These are phyloP conservation scores for Xylaria digitata DNA, from an alignment of 2,329 filamentous ascomycete species.

Conservation along the genomic window DNA sequence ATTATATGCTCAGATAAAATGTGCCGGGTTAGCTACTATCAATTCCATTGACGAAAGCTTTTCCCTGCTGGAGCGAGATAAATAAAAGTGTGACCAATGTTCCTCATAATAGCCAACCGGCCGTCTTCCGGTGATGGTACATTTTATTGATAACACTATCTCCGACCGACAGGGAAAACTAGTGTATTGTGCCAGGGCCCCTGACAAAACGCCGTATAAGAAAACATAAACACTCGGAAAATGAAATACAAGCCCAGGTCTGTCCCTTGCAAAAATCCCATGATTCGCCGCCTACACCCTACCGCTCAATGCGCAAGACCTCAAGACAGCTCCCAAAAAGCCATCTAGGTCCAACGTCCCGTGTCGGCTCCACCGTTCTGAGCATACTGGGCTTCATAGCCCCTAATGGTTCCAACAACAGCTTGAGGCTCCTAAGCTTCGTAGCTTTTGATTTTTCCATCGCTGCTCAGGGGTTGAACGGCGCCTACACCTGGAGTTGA, in stretches of 20 bases:
- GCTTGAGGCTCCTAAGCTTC: slow-evolving; percentile 48
- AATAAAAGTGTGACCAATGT: background rate
- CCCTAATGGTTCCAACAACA: slow-evolving; percentile 63
- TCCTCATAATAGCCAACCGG: slow-evolving; percentile 4
- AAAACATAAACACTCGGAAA: slow-evolving; percentile 21
- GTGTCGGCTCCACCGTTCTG: too few species aligned
- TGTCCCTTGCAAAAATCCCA: slow-evolving; percentile 30
- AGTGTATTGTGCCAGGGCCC: slow-evolving; percentile 27
- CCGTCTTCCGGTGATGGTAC: slow-evolving; percentile 39
- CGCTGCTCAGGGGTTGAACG: slow-evolving; percentile 66
- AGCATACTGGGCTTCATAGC: slow-evolving; percentile 61
- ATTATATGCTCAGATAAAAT: background rate
- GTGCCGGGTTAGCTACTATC: slow-evolving; percentile 1
- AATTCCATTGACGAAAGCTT: background rate
- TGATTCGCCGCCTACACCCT: slow-evolving; percentile 41
- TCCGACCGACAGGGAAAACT: slow-evolving; percentile 19
- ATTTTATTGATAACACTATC: slow-evolving; percentile 38
- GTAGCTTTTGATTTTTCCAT: slow-evolving; percentile 67
- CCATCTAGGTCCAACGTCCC: background rate
- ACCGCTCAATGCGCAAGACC: slow-evolving; percentile 16
- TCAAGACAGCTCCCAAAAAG: background rate
- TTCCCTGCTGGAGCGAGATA: background rate
- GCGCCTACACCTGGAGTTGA: slow-evolving; percentile 55
- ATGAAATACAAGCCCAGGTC: slow-evolving; percentile 24
- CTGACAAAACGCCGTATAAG: slow-evolving; percentile 38